Evolutionary conservation across 169 alveolate genomes (phyloP).

Genomic region (Hepatocystis sp.): DNA sequence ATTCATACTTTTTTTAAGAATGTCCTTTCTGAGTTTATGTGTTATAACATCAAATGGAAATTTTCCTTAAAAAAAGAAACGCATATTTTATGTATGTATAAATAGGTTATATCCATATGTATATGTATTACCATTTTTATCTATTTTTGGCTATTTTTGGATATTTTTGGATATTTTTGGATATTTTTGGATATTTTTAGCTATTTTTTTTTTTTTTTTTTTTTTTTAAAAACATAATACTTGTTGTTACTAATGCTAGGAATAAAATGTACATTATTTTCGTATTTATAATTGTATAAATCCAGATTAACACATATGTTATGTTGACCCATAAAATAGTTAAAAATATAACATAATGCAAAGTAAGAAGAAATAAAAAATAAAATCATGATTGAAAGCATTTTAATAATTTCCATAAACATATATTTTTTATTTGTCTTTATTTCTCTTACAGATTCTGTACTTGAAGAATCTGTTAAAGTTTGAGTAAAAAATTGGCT

Average conservation of each 20-base stretch:
- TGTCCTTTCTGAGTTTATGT: constrained; percentile 51
- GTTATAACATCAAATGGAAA: constrained; percentile 72
- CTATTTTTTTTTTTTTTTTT: neutral
- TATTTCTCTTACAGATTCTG: constrained; percentile 13
- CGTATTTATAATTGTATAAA: constrained; percentile 51
- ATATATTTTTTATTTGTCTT: constrained; percentile 40
- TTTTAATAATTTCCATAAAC: constrained; percentile 30
- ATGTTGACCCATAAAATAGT: constrained; percentile 1
- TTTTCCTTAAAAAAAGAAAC: constrained; percentile 16
- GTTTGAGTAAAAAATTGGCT: constrained; percentile 73
- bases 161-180: too few species aligned
- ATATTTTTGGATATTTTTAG: too few species aligned
- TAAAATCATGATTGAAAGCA: constrained; percentile 2
- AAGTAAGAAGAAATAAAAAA: constrained; percentile 30
- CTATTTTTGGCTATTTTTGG: too few species aligned
- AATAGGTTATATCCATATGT: neutral
- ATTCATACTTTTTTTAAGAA: constrained; percentile 44
- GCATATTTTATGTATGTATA: too few species aligned
- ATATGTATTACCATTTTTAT: neutral
- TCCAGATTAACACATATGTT: constrained; percentile 36
- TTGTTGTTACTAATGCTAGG: constrained; percentile 27
- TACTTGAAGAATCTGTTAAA: constrained; percentile 45
- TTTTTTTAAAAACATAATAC: constrained; percentile 45
- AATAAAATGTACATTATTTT: constrained; percentile 16
- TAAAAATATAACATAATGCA: constrained; percentile 34